phyloP scores from a whole-genome alignment of 2,329 filamentous ascomycete genomes.

The Elsinoe batatas region DNA sequence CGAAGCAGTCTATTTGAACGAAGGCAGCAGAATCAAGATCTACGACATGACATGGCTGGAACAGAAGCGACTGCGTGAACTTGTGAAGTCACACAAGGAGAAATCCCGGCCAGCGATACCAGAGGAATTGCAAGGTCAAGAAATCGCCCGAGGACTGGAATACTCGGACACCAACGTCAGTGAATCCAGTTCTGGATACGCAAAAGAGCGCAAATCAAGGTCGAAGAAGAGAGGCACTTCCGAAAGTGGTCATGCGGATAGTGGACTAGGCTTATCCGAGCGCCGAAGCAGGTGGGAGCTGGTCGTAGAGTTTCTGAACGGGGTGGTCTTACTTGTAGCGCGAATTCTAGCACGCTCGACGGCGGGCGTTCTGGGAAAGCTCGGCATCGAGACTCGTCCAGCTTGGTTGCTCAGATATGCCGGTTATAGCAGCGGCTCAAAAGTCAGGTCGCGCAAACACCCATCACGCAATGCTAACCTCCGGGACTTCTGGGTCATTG shows the following conservation, averaged over 20 bases:
- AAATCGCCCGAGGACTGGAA: constrained; percentile 29
- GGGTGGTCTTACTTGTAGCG: constrained; percentile 58
- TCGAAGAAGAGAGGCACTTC: constrained; percentile 18
- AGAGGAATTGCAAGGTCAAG: constrained; percentile 33
- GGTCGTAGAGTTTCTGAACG: constrained; percentile 64
- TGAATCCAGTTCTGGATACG: constrained; percentile 45
- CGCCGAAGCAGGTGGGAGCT: constrained; percentile 69
- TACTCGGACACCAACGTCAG: constrained; percentile 26
- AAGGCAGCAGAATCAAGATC: constrained; percentile 66
- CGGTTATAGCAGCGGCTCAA: constrained; percentile 27
- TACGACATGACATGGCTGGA: constrained; percentile 82
- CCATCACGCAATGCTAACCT: constrained; percentile 18
- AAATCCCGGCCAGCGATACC: constrained; percentile 29
- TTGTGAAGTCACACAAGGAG: constrained; percentile 37
- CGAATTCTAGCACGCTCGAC: constrained; percentile 48
- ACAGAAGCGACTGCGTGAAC: constrained; percentile 69
- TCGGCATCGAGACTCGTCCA: constrained; percentile 55
- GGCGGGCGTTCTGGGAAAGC: constrained; percentile 43
- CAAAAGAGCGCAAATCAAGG: constrained; percentile 52
- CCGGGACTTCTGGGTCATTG: constrained; percentile 44
- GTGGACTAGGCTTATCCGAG: constrained; percentile 70
- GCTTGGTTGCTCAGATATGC: constrained; percentile 51
- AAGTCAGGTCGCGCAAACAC: constrained; percentile 14
- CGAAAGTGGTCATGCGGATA: constrained; percentile 28
- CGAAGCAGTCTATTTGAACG: constrained; percentile 90